A percentile compares a stretch with the other conserved stretches of the same genome.
phyloP scores from a whole-genome alignment of 225 moss, liverwort and hornwort genomes.

The Thuidium tamariscinum region DNA sequence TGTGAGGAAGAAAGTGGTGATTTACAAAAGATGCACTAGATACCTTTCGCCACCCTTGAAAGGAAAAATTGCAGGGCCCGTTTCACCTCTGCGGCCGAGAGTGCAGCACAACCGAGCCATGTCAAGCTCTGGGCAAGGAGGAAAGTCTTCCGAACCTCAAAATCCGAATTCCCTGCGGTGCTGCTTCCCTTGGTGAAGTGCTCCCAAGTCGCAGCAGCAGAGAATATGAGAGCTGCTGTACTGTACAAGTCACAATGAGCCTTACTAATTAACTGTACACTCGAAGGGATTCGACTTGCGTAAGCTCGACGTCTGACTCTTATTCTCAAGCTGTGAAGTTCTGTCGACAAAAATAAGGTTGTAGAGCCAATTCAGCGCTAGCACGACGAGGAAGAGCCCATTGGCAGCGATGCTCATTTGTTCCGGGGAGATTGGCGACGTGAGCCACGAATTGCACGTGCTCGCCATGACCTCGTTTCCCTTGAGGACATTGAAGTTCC shows the following conservation, averaged over 20 bases:
- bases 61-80: neutral
- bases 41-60: neutral
- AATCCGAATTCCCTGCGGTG: neutral
- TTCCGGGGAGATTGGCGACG: neutral
- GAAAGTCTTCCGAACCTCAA: neutral
- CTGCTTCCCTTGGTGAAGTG: neutral
- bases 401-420: neutral
- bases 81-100: neutral
- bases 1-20: neutral
- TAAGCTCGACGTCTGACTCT: neutral
- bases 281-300: neutral
- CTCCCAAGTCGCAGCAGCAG: neutral
- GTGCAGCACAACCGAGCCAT: neutral
- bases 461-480: neutral
- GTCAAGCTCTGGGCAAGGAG: conserved; percentile 8
- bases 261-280: neutral
- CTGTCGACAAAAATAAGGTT: neutral
- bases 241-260: neutral
- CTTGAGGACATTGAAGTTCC: neutral
- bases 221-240: neutral
- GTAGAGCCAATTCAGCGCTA: neutral
- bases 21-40: conserved; percentile 1
- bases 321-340: neutral
- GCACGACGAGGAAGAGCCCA: neutral
- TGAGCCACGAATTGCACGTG: neutral